These are phyloP conservation scores for Spathaspora arborariae DNA, from an alignment of 805 yeast species.

Conservation along the genomic window DNA sequence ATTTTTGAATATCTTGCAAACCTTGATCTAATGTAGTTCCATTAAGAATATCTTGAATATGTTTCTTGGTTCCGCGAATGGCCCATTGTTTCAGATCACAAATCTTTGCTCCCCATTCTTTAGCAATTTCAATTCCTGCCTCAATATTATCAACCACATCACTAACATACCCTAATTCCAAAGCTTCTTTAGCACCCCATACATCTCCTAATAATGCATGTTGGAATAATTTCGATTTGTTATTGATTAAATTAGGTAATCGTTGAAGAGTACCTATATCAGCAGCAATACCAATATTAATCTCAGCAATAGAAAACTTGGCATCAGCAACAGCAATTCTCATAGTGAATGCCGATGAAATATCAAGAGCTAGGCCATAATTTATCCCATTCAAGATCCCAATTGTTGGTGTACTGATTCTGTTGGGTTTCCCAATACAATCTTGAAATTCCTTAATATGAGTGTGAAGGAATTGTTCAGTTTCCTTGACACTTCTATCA, in stretches of 20 bases:
- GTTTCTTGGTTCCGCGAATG: constrained; percentile 58
- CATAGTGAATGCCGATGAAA: constrained; percentile 55
- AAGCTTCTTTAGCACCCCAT: constrained; percentile 55
- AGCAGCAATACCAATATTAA: constrained; percentile 70
- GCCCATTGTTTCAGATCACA: constrained; percentile 53
- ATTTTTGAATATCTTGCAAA: constrained; percentile 49
- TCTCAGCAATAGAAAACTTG: constrained; percentile 60
- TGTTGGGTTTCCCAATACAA: constrained; percentile 45
- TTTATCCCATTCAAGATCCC: constrained; percentile 61
- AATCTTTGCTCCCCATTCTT: constrained; percentile 46
- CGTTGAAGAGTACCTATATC: constrained; percentile 78
- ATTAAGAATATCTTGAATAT: constrained; percentile 40
- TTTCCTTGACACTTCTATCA: constrained; percentile 1
- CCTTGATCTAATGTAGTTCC: constrained; percentile 44
- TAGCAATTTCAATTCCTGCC: constrained; percentile 48
- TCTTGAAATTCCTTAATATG: constrained; percentile 57
- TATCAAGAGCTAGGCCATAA: constrained; percentile 68
- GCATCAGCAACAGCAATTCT: constrained; percentile 54
- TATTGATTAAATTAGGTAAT: constrained; percentile 49
- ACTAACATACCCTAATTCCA: constrained; percentile 51
- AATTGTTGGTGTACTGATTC: constrained; percentile 58
- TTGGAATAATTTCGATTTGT: constrained; percentile 56
- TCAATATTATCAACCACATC: constrained; percentile 42
- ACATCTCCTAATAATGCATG: constrained; percentile 58
- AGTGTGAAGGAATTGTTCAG: constrained; percentile 12